Percentiles rank a stretch among this genome's conserved stretches.
Evolutionary conservation across 257 asterid genomes (phyloP).

Genomic region (Nicotiana tabacum): DNA sequence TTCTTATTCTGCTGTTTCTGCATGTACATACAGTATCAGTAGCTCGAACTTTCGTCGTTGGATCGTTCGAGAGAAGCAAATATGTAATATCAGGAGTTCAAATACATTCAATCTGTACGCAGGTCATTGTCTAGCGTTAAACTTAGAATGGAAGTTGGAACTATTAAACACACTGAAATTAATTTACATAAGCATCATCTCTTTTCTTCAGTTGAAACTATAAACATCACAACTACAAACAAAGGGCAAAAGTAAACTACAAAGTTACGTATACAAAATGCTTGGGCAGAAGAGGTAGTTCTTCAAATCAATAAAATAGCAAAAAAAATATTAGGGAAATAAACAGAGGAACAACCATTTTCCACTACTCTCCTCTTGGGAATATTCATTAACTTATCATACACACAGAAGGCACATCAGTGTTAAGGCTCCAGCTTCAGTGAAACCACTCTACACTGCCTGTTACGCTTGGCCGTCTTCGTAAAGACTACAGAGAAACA

Average conservation of each 20-base stretch:
- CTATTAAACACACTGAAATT: background rate
- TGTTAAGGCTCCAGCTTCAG: conserved; percentile 92
- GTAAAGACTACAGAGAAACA: conserved; percentile 60
- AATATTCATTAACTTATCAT: background rate
- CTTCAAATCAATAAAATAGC: conserved; percentile 33
- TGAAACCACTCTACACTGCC: conserved; percentile 95
- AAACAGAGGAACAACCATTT: background rate
- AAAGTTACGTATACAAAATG: conserved; percentile 17
- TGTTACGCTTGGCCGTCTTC: conserved; percentile 74
- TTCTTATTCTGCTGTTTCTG: too few species aligned
- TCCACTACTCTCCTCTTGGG: background rate
- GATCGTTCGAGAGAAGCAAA: background rate
- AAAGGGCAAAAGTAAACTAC: background rate
- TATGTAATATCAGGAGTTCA: background rate
- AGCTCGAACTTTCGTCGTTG: too few species aligned
- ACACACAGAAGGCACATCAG: conserved; percentile 20
- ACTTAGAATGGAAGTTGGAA: background rate
- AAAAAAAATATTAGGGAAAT: conserved; percentile 4
- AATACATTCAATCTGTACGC: background rate
- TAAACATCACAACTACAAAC: background rate
- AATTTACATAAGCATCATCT: background rate
- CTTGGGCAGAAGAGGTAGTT: conserved; percentile 21
- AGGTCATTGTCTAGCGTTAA: background rate
- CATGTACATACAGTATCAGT: too few species aligned
- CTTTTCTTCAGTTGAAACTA: background rate